Evolutionary conservation across 2,329 filamentous ascomycete genomes (phyloP), one percentile per base, ranked within the genome.

Genomic region (Kalmusia sp.): DNA sequence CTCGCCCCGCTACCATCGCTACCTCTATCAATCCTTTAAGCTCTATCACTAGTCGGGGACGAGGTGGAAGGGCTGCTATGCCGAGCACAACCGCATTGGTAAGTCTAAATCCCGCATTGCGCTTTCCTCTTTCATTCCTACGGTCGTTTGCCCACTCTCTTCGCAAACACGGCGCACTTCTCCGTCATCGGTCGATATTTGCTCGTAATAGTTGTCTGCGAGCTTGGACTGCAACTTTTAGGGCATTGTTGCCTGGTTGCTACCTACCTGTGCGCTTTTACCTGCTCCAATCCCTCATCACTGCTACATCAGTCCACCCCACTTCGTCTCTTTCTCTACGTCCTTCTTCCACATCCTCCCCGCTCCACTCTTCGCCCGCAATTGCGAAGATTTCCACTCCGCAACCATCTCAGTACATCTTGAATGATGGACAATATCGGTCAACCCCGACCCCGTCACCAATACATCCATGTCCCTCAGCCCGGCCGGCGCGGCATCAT

Each of bases 361-460:
- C 40, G 39, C 24, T 40, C 27, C 38, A 27, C 44, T 35, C 38
- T 5, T 14, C 51, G 14, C 24, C 37, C 35, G 21, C 39, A 33
- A 44, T 15, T n/a, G 30, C 33, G 25, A 39, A 15, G 22, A 38
- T 19, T 14, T 24, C 6, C 31, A 38, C 37, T 14, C 22, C 27
- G 15, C 35, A 19, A 30, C 17, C 38, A 15, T 48, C 25, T 34
- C 12, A 28, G 24, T 38, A 44, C 31, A 24, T 22, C 47, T 15
- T 11, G 19, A 33, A 53, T 46, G 45, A 41, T 24, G 40, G 31
- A 47, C 37, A 43, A 68, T 58, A 59, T 67, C 64, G 41, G 61
- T 44, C 12, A 64, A 56, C 30, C 69, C 64, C 67, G 69, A 43
- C 67, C 69, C 17, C 70, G 70, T 49, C 68, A 73, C 24, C 59